Evolutionary conservation across 2,329 filamentous ascomycete genomes (phyloP).

Genomic region (Epichloe coenophiala): DNA sequence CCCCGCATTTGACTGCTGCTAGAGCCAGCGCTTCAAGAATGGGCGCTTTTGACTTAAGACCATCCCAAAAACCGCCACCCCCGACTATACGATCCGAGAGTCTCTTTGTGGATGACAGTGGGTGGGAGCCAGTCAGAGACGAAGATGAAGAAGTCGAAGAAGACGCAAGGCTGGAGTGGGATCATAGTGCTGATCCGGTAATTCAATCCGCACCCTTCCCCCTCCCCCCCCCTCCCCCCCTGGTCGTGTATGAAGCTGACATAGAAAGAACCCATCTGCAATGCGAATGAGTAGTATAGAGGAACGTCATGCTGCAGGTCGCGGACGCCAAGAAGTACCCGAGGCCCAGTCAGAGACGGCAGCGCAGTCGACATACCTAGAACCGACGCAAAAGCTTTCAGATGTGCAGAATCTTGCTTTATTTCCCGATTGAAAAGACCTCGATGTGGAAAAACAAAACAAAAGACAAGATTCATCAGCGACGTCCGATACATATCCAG

Average conservation of each 20-base stretch:
- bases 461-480: background rate
- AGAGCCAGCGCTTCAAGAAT: constrained; percentile 22
- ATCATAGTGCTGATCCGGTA: constrained; percentile 52
- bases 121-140: constrained; percentile 56
- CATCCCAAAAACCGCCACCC: constrained; percentile 39
- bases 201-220: constrained; percentile 14
- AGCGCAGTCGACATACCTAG: constrained; percentile 29
- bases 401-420: constrained; percentile 41
- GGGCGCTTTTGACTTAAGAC: constrained; percentile 32
- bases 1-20: constrained; percentile 21
- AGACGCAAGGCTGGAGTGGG: constrained; percentile 60
- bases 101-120: constrained; percentile 63
- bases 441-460: background rate
- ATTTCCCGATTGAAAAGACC: constrained; percentile 22
- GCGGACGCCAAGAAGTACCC: constrained; percentile 9
- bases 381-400: constrained; percentile 62
- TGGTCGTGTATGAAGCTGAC: constrained; percentile 15
- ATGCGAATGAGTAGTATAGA: constrained; percentile 29
- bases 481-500: constrained; percentile 47
- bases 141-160: constrained; percentile 50
- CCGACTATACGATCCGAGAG: constrained; percentile 50
- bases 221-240: background rate
- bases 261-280: constrained; percentile 27
- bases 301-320: constrained; percentile 10
- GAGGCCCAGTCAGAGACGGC: constrained; percentile 8